Percentiles rank a stretch among this genome's conserved stretches.
These are phyloP conservation scores for Malassezia psittaci DNA, from an alignment of 1,284 basidiomycete genomes.

Conservation along the genomic window DNA sequence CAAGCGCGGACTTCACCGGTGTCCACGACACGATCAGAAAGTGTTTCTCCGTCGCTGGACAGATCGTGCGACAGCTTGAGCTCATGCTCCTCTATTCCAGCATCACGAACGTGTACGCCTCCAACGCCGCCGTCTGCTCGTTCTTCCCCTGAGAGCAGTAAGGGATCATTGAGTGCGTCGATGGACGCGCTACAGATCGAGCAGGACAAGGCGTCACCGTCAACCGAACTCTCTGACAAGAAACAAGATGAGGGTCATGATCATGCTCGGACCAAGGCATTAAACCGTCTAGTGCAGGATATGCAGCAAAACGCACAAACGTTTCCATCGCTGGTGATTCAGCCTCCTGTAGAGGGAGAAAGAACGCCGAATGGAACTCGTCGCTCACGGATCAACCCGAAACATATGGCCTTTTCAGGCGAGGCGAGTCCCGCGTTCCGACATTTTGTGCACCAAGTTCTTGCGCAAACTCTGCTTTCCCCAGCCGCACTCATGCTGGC, in stretches of 20 bases:
- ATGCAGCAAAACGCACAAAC: constrained; percentile 5
- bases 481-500: constrained; percentile 40
- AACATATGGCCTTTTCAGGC: constrained; percentile 9
- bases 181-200: not conserved
- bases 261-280: constrained; percentile 1
- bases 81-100: not conserved
- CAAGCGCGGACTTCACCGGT: not conserved
- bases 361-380: constrained; percentile 19
- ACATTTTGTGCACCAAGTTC: constrained; percentile 41
- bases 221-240: not conserved
- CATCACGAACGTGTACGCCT: not conserved
- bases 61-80: not conserved
- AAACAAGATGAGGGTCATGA: not conserved
- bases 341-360: constrained; percentile 15
- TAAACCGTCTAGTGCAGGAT: constrained; percentile 14
- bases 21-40: not conserved
- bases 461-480: constrained; percentile 41
- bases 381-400: constrained; percentile 18
- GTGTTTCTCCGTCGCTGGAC: not conserved
- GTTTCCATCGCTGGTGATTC: constrained; percentile 8
- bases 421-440: constrained; percentile 42
- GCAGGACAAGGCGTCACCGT: not conserved
- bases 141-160: not conserved
- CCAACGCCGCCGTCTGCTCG: not conserved
- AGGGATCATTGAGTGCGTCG: not conserved